A percentile compares a stretch with the other conserved stretches of the same genome.
These are phyloP conservation scores for Cardamine resedifolia DNA, from an alignment of 345 rosid genomes.

Conservation along the genomic window DNA sequence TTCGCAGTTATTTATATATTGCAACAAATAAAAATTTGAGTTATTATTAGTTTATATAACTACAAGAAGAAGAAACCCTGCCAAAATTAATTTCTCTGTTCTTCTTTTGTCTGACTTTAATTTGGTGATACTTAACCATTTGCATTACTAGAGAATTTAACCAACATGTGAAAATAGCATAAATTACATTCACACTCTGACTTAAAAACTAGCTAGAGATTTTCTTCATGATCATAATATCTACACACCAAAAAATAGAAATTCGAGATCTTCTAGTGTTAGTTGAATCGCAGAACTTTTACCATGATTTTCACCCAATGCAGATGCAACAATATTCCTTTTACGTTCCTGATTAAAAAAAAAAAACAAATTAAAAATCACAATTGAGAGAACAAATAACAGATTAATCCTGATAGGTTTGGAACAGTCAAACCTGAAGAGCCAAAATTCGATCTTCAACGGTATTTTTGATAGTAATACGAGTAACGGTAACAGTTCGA, in stretches of 20 bases:
- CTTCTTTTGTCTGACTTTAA: too few species aligned
- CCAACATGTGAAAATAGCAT: neutral
- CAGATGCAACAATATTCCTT: constrained; percentile 87
- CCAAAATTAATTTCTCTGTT: too few species aligned
- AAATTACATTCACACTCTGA: neutral
- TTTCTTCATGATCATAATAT: neutral
- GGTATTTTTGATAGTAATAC: constrained; percentile 70
- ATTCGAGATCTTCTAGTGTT: constrained; percentile 75
- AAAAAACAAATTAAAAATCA: neutral
- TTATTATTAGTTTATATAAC: too few species aligned
- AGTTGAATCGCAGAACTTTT: constrained; percentile 60
- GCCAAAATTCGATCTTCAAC: constrained; percentile 80
- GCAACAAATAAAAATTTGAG: too few species aligned
- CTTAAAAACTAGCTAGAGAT: neutral
- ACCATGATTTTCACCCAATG: constrained; percentile 78
- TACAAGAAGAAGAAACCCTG: too few species aligned
- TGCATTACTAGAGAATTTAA: neutral
- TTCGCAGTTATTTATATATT: too few species aligned
- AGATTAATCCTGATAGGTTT: neutral
- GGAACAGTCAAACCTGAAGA: constrained; percentile 79
- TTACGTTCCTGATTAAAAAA: constrained; percentile 62
- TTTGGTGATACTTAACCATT: neutral
- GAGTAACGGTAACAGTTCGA: constrained; percentile 74
- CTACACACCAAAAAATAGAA: constrained; percentile 47
- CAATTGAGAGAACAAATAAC: neutral